These are phyloP conservation scores for Ophiocordyceps unilateralis DNA, from an alignment of 2,329 filamentous ascomycete genomes.

Conservation along the genomic window DNA sequence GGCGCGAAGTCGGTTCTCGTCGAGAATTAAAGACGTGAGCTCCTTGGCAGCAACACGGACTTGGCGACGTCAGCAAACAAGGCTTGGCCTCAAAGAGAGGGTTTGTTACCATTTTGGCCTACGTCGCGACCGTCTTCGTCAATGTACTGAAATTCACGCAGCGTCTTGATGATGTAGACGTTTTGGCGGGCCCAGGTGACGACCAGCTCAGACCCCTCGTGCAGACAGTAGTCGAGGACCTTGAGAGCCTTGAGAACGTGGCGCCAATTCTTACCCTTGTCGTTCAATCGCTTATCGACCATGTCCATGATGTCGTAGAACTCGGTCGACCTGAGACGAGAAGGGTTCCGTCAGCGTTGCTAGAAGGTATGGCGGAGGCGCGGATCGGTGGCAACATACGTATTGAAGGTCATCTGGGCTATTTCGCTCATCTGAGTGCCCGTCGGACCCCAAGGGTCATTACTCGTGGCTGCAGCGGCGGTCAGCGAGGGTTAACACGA, in stretches of 20 bases:
- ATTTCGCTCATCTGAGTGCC: slow-evolving; percentile 98
- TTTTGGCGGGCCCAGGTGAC: slow-evolving; percentile 98
- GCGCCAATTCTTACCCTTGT: slow-evolving; percentile 99
- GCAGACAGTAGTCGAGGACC: slow-evolving; percentile 92
- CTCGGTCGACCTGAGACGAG: slow-evolving; percentile 56
- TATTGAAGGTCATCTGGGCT: slow-evolving; percentile 92
- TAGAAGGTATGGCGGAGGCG: not conserved
- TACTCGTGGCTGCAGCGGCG: slow-evolving; percentile 65
- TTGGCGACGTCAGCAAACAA: slow-evolving; percentile 19
- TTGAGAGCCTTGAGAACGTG: slow-evolving; percentile 96
- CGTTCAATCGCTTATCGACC: slow-evolving; percentile 94
- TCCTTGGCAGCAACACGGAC: slow-evolving; percentile 94
- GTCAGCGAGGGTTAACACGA: not conserved
- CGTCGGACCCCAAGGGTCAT: slow-evolving; percentile 95
- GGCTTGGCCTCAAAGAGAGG: not conserved
- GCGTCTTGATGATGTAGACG: slow-evolving; percentile 95
- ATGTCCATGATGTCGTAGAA: slow-evolving; percentile 99
- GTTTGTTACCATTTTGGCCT: slow-evolving; percentile 67
- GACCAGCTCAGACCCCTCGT: slow-evolving; percentile 90
- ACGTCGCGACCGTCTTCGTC: slow-evolving; percentile 94
- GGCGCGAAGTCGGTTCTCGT: slow-evolving; percentile 79
- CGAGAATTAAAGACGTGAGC: slow-evolving; percentile 75
- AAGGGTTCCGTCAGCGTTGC: not conserved
- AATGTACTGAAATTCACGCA: slow-evolving; percentile 91
- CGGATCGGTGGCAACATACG: slow-evolving; percentile 52